Percentiles rank a stretch among this genome's conserved stretches.
phyloP scores from a whole-genome alignment of 2,329 filamentous ascomycete species.

The Trichophaea hybrida region DNA sequence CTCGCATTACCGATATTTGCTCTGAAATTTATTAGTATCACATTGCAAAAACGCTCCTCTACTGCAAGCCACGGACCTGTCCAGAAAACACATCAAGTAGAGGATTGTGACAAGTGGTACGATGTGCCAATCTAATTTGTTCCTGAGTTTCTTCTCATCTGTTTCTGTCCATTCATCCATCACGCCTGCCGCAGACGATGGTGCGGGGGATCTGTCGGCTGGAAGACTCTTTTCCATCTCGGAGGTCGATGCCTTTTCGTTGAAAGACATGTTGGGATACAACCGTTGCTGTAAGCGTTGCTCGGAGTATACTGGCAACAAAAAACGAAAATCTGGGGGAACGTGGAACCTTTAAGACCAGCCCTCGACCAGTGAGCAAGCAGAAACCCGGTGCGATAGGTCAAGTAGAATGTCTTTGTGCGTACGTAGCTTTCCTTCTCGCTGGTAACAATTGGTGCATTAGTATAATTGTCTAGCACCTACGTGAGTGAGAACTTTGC shows the following conservation, averaged over 20 bases:
- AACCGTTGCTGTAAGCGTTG: too few species aligned
- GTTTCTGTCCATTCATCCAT: constrained; percentile 36
- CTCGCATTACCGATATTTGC: constrained; percentile 36
- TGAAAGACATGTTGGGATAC: too few species aligned
- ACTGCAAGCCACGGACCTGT: constrained; percentile 25
- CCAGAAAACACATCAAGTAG: constrained; percentile 41
- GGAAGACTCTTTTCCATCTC: neutral
- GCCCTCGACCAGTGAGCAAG: too few species aligned
- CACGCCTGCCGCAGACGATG: neutral
- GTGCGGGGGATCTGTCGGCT: neutral
- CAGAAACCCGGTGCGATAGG: too few species aligned
- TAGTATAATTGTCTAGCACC: too few species aligned
- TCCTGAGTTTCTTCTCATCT: constrained; percentile 38
- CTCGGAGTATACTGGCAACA: too few species aligned
- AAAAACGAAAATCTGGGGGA: too few species aligned
- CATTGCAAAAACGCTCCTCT: constrained; percentile 14
- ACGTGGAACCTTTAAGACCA: too few species aligned
- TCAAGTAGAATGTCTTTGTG: too few species aligned
- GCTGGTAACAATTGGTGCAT: too few species aligned
- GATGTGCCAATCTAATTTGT: constrained; percentile 40
- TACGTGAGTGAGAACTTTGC: too few species aligned
- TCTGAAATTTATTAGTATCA: constrained; percentile 23
- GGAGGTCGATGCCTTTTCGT: neutral
- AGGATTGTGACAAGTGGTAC: constrained; percentile 41
- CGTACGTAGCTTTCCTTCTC: too few species aligned